Evolutionary conservation across 108 stramenopile species (phyloP).

Genomic region (Skeletonema tropicum): DNA sequence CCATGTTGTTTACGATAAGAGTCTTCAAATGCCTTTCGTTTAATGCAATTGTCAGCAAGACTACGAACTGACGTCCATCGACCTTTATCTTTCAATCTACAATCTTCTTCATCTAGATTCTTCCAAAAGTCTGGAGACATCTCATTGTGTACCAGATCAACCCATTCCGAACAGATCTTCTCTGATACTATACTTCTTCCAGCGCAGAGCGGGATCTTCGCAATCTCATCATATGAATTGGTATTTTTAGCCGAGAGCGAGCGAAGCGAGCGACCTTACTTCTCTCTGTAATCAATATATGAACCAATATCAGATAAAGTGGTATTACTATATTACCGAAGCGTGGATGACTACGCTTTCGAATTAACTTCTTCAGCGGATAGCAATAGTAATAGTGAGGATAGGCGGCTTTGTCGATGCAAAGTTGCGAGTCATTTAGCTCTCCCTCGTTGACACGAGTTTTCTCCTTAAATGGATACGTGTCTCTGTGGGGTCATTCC

Average conservation of each 20-base stretch:
- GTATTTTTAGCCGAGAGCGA: slow-evolving; percentile 34
- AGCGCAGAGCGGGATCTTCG: slow-evolving; percentile 50
- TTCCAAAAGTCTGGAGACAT: slow-evolving; percentile 53
- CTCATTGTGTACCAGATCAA: slow-evolving; percentile 47
- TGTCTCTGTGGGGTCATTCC: no score
- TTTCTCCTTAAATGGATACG: no score
- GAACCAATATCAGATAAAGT: no score
- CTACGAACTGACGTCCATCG: slow-evolving; percentile 46
- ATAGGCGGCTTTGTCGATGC: no score
- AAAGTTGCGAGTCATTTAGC: no score
- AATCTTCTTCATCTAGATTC: slow-evolving; percentile 41
- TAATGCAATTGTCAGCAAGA: slow-evolving; percentile 57
- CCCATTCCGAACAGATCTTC: slow-evolving; percentile 52
- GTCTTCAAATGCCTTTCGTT: slow-evolving; percentile 49
- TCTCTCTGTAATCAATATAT: no score
- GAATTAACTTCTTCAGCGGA: no score
- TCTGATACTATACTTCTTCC: slow-evolving; percentile 52
- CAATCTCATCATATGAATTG: slow-evolving; percentile 37
- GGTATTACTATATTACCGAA: no score
- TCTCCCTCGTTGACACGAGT: no score
- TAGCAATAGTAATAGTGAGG: no score
- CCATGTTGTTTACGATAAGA: slow-evolving; percentile 40
- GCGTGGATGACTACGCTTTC: no score
- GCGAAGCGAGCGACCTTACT: no score
- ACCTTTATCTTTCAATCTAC: slow-evolving; percentile 36